Conservation (phyloP, 345 rosid genomes). For the Populus deltoides region DNA sequence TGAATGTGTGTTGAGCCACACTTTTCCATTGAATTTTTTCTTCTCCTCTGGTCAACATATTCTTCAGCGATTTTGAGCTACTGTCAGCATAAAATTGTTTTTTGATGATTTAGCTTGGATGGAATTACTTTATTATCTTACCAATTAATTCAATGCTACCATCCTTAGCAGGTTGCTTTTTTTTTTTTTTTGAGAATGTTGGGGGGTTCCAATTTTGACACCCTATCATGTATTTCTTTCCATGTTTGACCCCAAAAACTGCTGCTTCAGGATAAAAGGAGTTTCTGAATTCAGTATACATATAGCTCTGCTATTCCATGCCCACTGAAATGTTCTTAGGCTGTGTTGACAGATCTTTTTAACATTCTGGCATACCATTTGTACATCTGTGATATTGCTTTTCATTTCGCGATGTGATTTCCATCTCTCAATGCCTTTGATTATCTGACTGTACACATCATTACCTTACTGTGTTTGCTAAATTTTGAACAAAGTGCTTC, state of each 20-base stretch:
- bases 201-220: neutral
- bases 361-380: neutral
- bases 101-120: neutral
- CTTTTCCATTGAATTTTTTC: neutral
- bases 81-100: neutral
- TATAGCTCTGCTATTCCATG: neutral
- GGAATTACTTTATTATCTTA: neutral
- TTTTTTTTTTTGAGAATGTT: too few species aligned
- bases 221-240: neutral
- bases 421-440: neutral
- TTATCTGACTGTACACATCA: neutral
- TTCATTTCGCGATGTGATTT: neutral
- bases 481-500: constrained; percentile 1
- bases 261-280: neutral
- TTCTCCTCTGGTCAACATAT: neutral
- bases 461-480: neutral
- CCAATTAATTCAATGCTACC: neutral
- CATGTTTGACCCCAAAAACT: neutral
- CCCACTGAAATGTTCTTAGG: neutral
- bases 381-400: neutral
- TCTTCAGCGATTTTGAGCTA: neutral
- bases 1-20: neutral
- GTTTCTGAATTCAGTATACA: neutral
- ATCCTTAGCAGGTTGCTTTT: neutral
- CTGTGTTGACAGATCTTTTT: neutral